A percentile compares a stretch with the other conserved stretches of the same genome.
These are phyloP conservation scores for Castanea sativa DNA, from an alignment of 306 rosid species.

Conservation along the genomic window DNA sequence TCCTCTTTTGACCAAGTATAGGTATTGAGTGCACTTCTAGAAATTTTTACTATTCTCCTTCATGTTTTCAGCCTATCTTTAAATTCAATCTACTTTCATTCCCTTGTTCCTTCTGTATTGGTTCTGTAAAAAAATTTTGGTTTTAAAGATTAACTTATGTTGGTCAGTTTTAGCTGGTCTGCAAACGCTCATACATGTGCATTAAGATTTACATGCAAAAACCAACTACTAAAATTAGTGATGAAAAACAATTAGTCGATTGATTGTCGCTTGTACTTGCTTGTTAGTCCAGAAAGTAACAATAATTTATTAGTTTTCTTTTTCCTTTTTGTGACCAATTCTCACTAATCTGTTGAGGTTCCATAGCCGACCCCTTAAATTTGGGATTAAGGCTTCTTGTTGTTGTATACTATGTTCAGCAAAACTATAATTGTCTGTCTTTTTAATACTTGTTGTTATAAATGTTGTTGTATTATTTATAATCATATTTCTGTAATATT, in stretches of 20 bases:
- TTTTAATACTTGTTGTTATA: not conserved
- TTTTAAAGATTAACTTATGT: not conserved
- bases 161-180: not conserved
- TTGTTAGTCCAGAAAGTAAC: not conserved
- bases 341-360: not conserved
- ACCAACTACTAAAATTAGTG: not conserved
- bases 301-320: not conserved
- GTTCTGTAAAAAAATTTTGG: not conserved
- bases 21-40: conserved; percentile 37
- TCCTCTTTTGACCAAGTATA: conserved; percentile 94
- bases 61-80: not conserved
- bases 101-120: not conserved
- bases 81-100: conserved; percentile 1
- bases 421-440: not conserved
- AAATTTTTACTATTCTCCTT: not conserved
- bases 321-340: not conserved
- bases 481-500: not conserved
- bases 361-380: no score
- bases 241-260: not conserved
- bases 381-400: no score
- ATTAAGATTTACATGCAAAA: not conserved
- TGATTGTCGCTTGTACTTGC: not conserved
- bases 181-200: not conserved
- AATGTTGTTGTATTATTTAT: not conserved
- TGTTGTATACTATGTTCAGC: not conserved